Base-by-base conservation (phyloP, 164 flowering plant species). In the Vitis rupestris region DNA sequence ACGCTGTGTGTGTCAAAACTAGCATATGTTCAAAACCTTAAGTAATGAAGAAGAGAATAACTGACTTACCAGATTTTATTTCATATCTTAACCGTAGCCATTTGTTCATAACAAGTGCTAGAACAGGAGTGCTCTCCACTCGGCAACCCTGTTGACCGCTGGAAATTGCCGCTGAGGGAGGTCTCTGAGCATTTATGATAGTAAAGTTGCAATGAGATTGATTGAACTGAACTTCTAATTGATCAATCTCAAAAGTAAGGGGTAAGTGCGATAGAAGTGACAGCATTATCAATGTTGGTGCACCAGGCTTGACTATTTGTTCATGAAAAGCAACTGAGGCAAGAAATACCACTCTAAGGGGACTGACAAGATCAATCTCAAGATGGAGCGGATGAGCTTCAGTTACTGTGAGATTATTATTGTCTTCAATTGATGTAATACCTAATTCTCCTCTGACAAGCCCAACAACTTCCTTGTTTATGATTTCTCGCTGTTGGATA, bases 251-350 rank as follows among this genome's bases (percentile, higher is more conserved):
- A 63, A 90, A 74, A 56, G 82, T 73, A 31, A 72, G 82, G 2
- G 99, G 98, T 62, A 96, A 76, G 59, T 90, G 95, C 51, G 99
- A 89, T 12, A 89, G 74, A 70, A 96, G 90, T 23, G 99, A 93
- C 48, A 96, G n/a, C 8, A 95, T 88, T 65, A 93, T 57, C 70
- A 75, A 74, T 37, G 90, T 82, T 16, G 91, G 72, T 57, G 75
- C 74, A 54, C 90, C 88, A 52, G 97, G 97, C 82, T 89, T 96
- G 50, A 91, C 89, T 63, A 82, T 80, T 73, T 88, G 95, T 47
- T 96, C 95, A 82, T 93, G 97, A 76, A 96, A 96, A 76, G 97
- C 95, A 75, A 90, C 93, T 23, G 97, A 86, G 55, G 97, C 91
- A 73, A 93, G 95, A 78, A 90, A 85, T 27, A 81, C 95, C 37